Evolutionary conservation across 1,284 basidiomycete genomes (phyloP).

Genomic region (Cutaneotrichosporon daszewskae): DNA sequence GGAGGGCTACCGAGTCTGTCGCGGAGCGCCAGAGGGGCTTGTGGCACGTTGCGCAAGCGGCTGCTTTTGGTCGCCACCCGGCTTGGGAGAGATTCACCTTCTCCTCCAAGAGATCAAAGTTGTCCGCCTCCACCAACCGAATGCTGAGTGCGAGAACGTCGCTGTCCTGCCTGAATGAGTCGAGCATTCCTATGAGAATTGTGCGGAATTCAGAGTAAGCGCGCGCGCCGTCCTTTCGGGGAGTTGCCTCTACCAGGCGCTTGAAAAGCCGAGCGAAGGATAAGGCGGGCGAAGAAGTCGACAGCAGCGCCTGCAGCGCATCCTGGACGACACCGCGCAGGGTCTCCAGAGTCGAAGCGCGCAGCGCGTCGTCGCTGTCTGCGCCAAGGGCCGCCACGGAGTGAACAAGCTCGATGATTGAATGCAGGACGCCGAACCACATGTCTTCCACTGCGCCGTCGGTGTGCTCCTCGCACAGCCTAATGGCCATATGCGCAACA

Average conservation of each 20-base stretch:
- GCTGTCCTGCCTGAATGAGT: slow-evolving; percentile 83
- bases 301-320: slow-evolving; percentile 77
- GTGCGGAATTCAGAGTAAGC: slow-evolving; percentile 86
- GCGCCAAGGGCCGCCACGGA: slow-evolving; percentile 51
- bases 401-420: slow-evolving; percentile 75
- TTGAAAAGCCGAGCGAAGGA: slow-evolving; percentile 90
- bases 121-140: slow-evolving; percentile 72
- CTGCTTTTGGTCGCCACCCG: slow-evolving; percentile 41
- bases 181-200: slow-evolving; percentile 88
- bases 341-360: slow-evolving; percentile 45
- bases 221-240: slow-evolving; percentile 39
- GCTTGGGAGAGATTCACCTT: slow-evolving; percentile 34
- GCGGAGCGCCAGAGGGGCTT: not conserved
- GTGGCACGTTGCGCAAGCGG: slow-evolving; percentile 3
- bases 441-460: slow-evolving; percentile 64
- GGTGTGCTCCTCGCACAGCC: slow-evolving; percentile 65
- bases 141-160: slow-evolving; percentile 87
- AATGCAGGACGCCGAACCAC: slow-evolving; percentile 80
- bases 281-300: slow-evolving; percentile 70
- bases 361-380: slow-evolving; percentile 12
- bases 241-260: slow-evolving; percentile 62
- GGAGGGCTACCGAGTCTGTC: not conserved
- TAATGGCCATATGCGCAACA: slow-evolving; percentile 51
- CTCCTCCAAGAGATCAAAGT: slow-evolving; percentile 65
- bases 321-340: slow-evolving; percentile 73